Evolutionary conservation across 148 eudicot species (phyloP).

Genomic region (Camellia lanceoleosa): DNA sequence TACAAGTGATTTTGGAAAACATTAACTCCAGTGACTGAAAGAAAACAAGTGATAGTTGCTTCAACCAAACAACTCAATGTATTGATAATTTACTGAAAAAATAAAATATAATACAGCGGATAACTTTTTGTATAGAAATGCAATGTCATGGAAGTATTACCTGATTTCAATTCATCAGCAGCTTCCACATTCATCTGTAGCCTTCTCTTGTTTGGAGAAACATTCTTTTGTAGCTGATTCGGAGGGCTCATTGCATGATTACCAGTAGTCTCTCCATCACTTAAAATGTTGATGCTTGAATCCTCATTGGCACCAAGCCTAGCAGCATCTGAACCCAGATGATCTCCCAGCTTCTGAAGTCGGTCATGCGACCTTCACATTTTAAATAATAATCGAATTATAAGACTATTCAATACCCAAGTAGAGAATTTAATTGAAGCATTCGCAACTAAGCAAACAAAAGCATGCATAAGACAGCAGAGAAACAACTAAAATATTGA

Average conservation of each 20-base stretch:
- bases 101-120: too few species aligned
- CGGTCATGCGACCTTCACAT: constrained; percentile 67
- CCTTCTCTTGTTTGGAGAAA: constrained; percentile 48
- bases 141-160: constrained; percentile 25
- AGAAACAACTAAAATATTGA: neutral
- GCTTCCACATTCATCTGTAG: constrained; percentile 31
- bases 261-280: constrained; percentile 47
- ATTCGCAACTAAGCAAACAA: neutral
- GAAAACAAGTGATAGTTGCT: neutral
- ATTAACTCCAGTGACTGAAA: neutral
- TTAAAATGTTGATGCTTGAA: constrained; percentile 41
- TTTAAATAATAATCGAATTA: constrained; percentile 2
- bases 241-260: constrained; percentile 21
- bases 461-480: neutral
- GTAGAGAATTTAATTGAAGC: neutral
- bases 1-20: neutral
- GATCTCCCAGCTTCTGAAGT: constrained; percentile 72
- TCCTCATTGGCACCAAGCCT: constrained; percentile 46
- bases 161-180: constrained; percentile 42
- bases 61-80: neutral
- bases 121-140: neutral
- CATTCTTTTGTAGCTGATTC: constrained; percentile 24
- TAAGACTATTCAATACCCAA: neutral
- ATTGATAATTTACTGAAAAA: neutral
- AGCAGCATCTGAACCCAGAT: constrained; percentile 51